Base-by-base conservation (phyloP, 2,329 filamentous ascomycete genomes). In the Nigrospora oryzae region DNA sequence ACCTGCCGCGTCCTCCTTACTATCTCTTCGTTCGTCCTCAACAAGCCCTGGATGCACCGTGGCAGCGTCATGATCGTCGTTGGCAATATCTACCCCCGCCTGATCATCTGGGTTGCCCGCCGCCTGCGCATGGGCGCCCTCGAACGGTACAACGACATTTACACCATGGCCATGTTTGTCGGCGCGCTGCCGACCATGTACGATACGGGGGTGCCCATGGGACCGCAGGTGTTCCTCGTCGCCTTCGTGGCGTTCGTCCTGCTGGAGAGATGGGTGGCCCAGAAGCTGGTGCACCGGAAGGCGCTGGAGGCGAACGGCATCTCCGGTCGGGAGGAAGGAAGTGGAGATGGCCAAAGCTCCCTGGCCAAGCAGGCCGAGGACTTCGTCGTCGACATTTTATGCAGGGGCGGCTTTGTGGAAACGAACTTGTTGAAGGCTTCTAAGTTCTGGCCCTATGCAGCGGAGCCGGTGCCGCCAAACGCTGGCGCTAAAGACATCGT, bases 91-190 rank as follows among this genome's bases (percentile, higher is more conserved):
- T 49, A 49, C 35, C 47, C 47, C 8, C 45, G 47, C 3, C 35
- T 49, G 30, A 11, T 45, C 6, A 44, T 49, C 38, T 33, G 31
- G 36, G 19, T 33, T 2, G 23, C 36, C 10, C 14, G 36, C n/a
- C 34, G 31, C n/a, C 35, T 47, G 36, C 34, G 28, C 23, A 23
- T 43, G 31, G 17, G 12, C 19, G 34, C 36, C 12, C 37, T 45
- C 16, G 13, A 31, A 11, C 16, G 37, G 11, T 49, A 49, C 35
- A 19, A 32, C 33, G 43, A 38, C 32, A 40, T 47, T 4, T 49
- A 49, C 36, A 43, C 47, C 15, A 37, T 42, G n/a, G 19, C 47
- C 19, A 45, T 49, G 23, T 49, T 49, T 36, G 10, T 49, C 13
- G 37, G 40, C 19, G 43, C 36, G 19, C 36, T 49, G 35, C 31